Percentiles rank a stretch among this genome's conserved stretches.
Conservation (phyloP, 345 rosid genomes). For the Eucalyptus decipiens region DNA sequence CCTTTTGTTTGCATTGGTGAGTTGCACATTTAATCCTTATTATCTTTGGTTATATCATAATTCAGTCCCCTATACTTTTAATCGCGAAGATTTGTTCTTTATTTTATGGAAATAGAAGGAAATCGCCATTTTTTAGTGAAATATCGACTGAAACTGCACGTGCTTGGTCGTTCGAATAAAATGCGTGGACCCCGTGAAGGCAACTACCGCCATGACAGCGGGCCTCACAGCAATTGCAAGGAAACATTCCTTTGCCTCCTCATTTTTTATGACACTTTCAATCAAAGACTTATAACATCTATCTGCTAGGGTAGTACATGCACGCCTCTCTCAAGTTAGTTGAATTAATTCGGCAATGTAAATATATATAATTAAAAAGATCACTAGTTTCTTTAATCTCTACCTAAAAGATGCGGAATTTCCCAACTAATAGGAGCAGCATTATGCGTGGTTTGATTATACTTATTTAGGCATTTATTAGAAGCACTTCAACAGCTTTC, state of each 20-base stretch:
- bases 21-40: not conserved
- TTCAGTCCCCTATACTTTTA: not conserved
- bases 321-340: not conserved
- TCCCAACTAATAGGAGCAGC: not conserved
- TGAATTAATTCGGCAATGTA: not conserved
- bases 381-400: not conserved
- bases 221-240: not conserved
- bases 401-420: not conserved
- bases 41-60: not conserved
- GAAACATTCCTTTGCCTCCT: not conserved
- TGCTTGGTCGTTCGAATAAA: not conserved
- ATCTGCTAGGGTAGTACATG: not conserved
- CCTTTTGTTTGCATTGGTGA: not conserved
- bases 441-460: not conserved
- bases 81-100: not conserved
- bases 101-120: not conserved
- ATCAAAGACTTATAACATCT: not conserved
- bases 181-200: not conserved
- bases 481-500: not conserved
- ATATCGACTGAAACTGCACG: not conserved
- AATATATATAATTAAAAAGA: not conserved
- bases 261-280: not conserved
- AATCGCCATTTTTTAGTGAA: not conserved
- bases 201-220: not conserved
- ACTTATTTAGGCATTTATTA: not conserved